Evolutionary conservation across 805 yeast species (phyloP).

Genomic region (Blastobotrys mokoenaii): DNA sequence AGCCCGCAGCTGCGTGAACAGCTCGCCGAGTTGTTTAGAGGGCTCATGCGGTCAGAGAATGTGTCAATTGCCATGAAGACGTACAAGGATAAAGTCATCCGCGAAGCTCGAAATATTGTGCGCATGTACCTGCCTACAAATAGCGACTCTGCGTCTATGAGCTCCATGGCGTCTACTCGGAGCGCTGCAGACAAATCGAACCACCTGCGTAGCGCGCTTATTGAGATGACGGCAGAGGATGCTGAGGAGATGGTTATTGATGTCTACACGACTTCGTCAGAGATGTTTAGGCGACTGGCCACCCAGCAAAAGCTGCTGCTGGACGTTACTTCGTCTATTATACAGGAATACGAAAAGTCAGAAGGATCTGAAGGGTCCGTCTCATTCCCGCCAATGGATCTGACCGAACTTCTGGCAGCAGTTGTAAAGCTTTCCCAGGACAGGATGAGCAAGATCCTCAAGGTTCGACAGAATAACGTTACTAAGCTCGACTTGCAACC

Average conservation of each 20-base stretch:
- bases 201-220: constrained; percentile 41
- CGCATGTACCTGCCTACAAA: constrained; percentile 49
- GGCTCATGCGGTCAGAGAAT: constrained; percentile 54
- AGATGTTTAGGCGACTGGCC: constrained; percentile 63
- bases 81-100: constrained; percentile 60
- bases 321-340: constrained; percentile 48
- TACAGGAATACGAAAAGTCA: background rate
- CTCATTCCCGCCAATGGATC: constrained; percentile 41
- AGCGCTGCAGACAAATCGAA: constrained; percentile 30
- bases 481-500: constrained; percentile 48
- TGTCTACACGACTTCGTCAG: constrained; percentile 57
- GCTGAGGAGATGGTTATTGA: constrained; percentile 61
- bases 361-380: background rate
- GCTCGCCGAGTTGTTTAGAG: constrained; percentile 43
- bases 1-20: constrained; percentile 33
- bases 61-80: constrained; percentile 50
- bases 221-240: constrained; percentile 61
- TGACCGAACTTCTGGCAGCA: constrained; percentile 53
- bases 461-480: constrained; percentile 60
- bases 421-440: constrained; percentile 66
- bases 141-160: constrained; percentile 20
- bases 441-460: constrained; percentile 67
- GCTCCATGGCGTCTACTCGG: constrained; percentile 19
- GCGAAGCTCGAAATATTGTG: constrained; percentile 67
- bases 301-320: constrained; percentile 72